Percentiles rank a stretch among this genome's conserved stretches.
Conservation (phyloP, 2,329 filamentous ascomycete genomes). For the Mariannaea sp. region DNA sequence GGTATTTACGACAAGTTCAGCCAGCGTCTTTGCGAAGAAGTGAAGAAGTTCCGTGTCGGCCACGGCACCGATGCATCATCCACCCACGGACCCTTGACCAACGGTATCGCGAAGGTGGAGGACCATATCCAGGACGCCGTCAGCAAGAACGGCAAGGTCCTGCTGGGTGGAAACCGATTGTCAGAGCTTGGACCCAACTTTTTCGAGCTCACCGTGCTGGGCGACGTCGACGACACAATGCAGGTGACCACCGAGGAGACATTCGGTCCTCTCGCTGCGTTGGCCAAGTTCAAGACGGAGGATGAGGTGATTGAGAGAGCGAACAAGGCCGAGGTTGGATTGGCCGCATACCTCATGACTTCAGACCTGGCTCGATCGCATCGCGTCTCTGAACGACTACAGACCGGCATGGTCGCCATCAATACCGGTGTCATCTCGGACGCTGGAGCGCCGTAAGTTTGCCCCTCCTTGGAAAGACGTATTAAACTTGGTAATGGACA, state of each 20-base stretch:
- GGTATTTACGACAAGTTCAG: slow-evolving; percentile 74
- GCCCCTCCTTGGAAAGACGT: too few species aligned
- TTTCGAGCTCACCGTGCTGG: slow-evolving; percentile 70
- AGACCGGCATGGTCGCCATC: slow-evolving; percentile 72
- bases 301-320: slow-evolving; percentile 64
- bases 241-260: slow-evolving; percentile 62
- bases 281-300: slow-evolving; percentile 69
- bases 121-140: slow-evolving; percentile 69
- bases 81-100: slow-evolving; percentile 68
- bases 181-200: slow-evolving; percentile 52
- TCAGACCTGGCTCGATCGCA: slow-evolving; percentile 63
- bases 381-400: slow-evolving; percentile 68
- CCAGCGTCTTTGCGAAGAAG: slow-evolving; percentile 66
- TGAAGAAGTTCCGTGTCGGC: slow-evolving; percentile 71
- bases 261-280: slow-evolving; percentile 66
- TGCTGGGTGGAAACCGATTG: slow-evolving; percentile 49
- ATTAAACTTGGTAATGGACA: neutral
- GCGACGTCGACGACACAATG: slow-evolving; percentile 63
- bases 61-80: slow-evolving; percentile 53
- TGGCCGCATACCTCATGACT: slow-evolving; percentile 2
- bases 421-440: slow-evolving; percentile 56
- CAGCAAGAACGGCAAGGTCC: slow-evolving; percentile 63
- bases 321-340: slow-evolving; percentile 44
- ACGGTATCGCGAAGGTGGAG: slow-evolving; percentile 62
- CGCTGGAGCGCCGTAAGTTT: slow-evolving; percentile 35